Conservation (phyloP, 768 basidiomycete species). For the Agrocybe chaxingu region DNA sequence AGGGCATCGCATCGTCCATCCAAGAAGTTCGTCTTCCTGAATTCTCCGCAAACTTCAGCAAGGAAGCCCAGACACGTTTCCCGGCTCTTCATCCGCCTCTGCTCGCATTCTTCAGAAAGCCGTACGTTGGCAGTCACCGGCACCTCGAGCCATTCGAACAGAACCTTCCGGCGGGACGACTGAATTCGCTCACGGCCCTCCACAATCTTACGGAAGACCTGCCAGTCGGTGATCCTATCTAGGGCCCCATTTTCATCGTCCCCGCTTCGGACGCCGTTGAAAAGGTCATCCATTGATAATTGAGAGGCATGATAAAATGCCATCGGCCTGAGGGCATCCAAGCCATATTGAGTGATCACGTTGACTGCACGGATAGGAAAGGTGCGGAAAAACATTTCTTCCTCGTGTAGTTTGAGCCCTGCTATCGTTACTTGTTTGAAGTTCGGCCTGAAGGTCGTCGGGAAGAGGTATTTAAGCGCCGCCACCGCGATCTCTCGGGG, state of each 20-base stretch:
- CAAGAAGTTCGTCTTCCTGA: conserved; percentile 9
- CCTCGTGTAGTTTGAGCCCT: background rate
- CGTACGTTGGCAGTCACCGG: background rate
- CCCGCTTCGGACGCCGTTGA: conserved; percentile 11
- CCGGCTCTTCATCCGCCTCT: background rate
- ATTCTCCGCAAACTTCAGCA: background rate
- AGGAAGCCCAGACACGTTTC: background rate
- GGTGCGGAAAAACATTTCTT: conserved; percentile 8
- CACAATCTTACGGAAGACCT: conserved; percentile 11
- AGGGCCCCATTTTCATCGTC: conserved; percentile 9
- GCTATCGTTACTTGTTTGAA: too few relatives aligned
- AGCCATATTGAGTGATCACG: conserved; percentile 9
- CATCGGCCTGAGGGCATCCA: conserved; percentile 15
- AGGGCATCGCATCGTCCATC: conserved; percentile 11
- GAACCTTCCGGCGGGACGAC: conserved; percentile 10
- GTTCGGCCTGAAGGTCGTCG: conserved; percentile 1
- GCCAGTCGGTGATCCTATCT: too few relatives aligned
- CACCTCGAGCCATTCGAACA: conserved; percentile 15
- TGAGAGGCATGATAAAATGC: conserved; percentile 23
- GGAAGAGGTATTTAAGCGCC: background rate
- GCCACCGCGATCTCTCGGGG: background rate
- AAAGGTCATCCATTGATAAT: conserved; percentile 15
- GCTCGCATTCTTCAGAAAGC: background rate
- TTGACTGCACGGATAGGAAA: conserved; percentile 19
- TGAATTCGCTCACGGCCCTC: conserved; percentile 15